A percentile compares a stretch with the other conserved stretches of the same genome.
Conservation (phyloP, 2,329 filamentous ascomycete genomes). For the Phaeomoniella chlamydospora region DNA sequence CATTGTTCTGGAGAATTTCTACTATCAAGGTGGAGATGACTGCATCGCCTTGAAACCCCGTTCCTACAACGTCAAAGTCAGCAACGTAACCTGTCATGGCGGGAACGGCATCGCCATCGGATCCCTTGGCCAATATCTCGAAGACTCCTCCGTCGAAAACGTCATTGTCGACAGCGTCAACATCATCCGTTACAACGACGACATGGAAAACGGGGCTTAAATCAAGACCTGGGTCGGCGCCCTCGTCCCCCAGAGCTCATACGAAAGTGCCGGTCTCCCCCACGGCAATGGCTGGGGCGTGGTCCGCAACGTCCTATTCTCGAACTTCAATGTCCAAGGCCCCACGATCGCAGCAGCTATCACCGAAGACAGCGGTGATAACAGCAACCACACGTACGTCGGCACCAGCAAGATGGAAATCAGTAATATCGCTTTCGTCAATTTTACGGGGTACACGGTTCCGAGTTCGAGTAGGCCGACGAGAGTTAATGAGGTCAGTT, state of each 20-base stretch:
- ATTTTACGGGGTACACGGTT: constrained; percentile 36
- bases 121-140: constrained; percentile 39
- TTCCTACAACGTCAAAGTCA: constrained; percentile 41
- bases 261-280: constrained; percentile 34
- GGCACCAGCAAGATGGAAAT: constrained; percentile 38
- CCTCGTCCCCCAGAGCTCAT: constrained; percentile 28
- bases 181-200: constrained; percentile 29
- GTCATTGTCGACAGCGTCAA: constrained; percentile 32
- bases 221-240: constrained; percentile 44
- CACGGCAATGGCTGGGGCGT: constrained; percentile 40
- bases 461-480: constrained; percentile 9
- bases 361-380: constrained; percentile 33
- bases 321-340: constrained; percentile 35
- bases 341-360: constrained; percentile 29
- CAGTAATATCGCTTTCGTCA: constrained; percentile 33
- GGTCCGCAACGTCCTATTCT: constrained; percentile 35
- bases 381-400: constrained; percentile 23
- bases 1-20: constrained; percentile 33
- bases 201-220: constrained; percentile 35
- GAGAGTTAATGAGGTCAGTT: constrained; percentile 10
- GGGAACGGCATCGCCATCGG: constrained; percentile 39
- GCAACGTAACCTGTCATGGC: constrained; percentile 39
- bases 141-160: constrained; percentile 37
- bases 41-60: constrained; percentile 51
- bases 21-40: constrained; percentile 42